Conservation (phyloP, 768 basidiomycete species). For the Tephrocybe sp. region DNA sequence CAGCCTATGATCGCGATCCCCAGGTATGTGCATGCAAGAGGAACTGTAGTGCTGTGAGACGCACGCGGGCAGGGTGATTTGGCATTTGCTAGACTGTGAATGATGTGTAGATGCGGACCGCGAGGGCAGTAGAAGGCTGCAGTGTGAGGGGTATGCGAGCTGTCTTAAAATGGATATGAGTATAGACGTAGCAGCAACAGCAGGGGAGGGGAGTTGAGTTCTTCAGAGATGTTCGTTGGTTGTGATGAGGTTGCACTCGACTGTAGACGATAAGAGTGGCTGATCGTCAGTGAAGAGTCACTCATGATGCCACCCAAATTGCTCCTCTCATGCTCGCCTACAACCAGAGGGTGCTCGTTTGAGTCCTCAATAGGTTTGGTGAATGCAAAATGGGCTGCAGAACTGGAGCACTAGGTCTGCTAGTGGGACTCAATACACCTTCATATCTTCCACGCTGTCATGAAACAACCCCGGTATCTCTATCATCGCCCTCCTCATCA, state of each 20-base stretch:
- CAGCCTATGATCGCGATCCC: constrained; percentile 85
- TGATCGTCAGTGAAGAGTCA: constrained; percentile 57
- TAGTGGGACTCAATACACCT: constrained; percentile 52
- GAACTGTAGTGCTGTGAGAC: constrained; percentile 80
- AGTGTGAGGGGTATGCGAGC: constrained; percentile 58
- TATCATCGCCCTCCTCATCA: constrained; percentile 57
- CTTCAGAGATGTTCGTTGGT: constrained; percentile 30
- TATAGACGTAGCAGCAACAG: constrained; percentile 59
- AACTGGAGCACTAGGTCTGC: constrained; percentile 54
- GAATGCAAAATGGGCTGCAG: constrained; percentile 34
- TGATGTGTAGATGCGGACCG: constrained; percentile 49
- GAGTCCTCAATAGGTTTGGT: constrained; percentile 55
- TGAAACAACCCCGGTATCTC: constrained; percentile 55
- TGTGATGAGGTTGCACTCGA: constrained; percentile 53
- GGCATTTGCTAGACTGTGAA: constrained; percentile 44
- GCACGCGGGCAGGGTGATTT: constrained; percentile 56
- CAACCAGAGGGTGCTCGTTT: constrained; percentile 46
- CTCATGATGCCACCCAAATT: constrained; percentile 46
- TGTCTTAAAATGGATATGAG: constrained; percentile 68
- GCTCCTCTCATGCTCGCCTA: constrained; percentile 42
- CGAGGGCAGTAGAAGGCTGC: constrained; percentile 42
- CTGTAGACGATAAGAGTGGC: constrained; percentile 54
- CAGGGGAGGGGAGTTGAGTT: constrained; percentile 25
- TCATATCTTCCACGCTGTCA: constrained; percentile 68
- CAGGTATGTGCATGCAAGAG: constrained; percentile 83